A percentile compares a stretch with the other conserved stretches of the same genome.
Evolutionary conservation across 2,329 filamentous ascomycete species (phyloP).

Genomic region (Curvularia spicifera): DNA sequence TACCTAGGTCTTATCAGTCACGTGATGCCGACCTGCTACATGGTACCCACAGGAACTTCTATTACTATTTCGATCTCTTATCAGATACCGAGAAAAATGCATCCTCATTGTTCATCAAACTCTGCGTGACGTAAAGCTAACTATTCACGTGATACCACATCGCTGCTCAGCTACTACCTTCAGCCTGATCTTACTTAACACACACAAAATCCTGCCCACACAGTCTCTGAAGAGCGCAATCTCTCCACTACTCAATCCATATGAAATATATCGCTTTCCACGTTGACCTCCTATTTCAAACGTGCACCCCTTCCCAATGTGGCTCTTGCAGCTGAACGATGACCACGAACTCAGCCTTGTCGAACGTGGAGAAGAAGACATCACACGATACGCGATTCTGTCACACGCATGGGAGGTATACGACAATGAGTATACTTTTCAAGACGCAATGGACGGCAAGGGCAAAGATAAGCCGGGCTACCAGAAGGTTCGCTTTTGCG

Average conservation of each 20-base stretch:
- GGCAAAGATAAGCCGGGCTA: not conserved
- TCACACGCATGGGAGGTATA: not conserved
- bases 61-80: not conserved
- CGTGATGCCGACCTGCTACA: not conserved
- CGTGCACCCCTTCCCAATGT: not conserved
- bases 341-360: conserved; percentile 7
- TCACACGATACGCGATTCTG: not conserved
- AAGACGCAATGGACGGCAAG: not conserved
- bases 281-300: not conserved
- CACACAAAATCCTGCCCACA: not conserved
- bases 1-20: not conserved
- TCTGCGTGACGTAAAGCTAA: no score
- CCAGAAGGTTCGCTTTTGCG: not conserved
- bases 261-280: rapidly evolving
- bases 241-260: not conserved
- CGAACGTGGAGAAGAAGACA: not conserved
- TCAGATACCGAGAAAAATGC: no score
- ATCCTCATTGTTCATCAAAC: no score
- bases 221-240: not conserved
- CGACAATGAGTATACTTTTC: not conserved
- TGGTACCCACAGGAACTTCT: no score
- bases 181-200: not conserved
- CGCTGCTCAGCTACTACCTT: not conserved
- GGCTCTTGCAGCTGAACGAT: conserved; percentile 4
- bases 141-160: not conserved